A percentile compares a stretch with the other conserved stretches of the same genome.
phyloP scores from a whole-genome alignment of 805 yeast genomes.

The Candida manassasensis region DNA sequence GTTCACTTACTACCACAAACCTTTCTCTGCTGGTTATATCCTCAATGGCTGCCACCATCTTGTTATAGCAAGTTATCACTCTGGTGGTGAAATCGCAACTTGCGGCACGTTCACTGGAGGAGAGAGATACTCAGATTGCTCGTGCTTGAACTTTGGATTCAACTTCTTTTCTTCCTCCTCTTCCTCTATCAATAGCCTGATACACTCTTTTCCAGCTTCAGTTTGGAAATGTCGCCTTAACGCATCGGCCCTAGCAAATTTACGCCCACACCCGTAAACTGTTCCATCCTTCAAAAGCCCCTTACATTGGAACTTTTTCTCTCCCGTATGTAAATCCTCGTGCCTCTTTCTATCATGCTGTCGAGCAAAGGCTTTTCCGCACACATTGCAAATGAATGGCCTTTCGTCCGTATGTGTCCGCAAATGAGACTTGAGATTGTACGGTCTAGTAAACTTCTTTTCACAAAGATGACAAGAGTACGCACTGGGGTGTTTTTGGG shows the following conservation, averaged over 20 bases:
- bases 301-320: slow-evolving; percentile 67
- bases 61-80: no score
- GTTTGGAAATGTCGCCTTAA: slow-evolving; percentile 43
- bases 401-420: slow-evolving; percentile 86
- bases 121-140: slow-evolving; percentile 9
- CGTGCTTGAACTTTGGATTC: slow-evolving; percentile 6
- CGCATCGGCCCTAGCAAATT: slow-evolving; percentile 45
- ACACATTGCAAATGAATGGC: slow-evolving; percentile 66
- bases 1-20: no score
- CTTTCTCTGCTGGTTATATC: no score
- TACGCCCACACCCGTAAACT: slow-evolving; percentile 43
- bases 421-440: slow-evolving; percentile 85
- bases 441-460: slow-evolving; percentile 86
- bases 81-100: slow-evolving; percentile 40
- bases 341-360: slow-evolving; percentile 44
- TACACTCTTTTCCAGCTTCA: slow-evolving; percentile 43
- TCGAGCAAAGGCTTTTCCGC: slow-evolving; percentile 70
- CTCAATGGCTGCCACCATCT: no score
- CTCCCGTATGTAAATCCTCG: slow-evolving; percentile 64
- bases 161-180: slow-evolving; percentile 27
- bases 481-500: slow-evolving; percentile 68
- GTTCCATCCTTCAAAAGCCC: slow-evolving; percentile 57
- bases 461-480: slow-evolving; percentile 81
- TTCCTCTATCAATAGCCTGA: slow-evolving; percentile 36
- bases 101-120: slow-evolving; percentile 23